Conservation (phyloP, 208 protist genomes). For the Acanthamoeba royreba region DNA sequence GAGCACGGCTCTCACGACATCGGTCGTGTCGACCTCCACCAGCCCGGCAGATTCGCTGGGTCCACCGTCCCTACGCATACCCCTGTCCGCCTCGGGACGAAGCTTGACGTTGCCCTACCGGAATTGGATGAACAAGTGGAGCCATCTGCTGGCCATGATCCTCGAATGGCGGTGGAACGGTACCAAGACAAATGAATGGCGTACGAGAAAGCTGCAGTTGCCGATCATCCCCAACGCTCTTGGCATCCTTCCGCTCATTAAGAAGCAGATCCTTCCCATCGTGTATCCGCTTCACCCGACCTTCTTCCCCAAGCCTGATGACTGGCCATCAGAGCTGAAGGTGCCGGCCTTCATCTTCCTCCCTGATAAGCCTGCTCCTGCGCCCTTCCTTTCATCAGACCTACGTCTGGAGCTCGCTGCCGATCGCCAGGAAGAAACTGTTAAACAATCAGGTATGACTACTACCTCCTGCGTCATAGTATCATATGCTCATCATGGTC, state of each 20-base stretch:
- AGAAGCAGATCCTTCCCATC: background rate
- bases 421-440: background rate
- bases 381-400: background rate
- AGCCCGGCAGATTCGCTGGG: background rate
- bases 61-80: background rate
- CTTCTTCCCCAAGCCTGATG: background rate
- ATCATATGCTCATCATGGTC: background rate
- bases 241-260: background rate
- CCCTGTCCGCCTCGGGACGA: background rate
- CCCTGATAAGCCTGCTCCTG: background rate
- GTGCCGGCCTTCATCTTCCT: background rate
- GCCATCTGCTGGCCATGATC: background rate
- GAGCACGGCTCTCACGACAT: background rate
- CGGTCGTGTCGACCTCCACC: background rate
- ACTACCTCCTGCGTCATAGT: too few relatives aligned
- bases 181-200: background rate
- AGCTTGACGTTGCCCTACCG: background rate
- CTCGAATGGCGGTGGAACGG: background rate
- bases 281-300: background rate
- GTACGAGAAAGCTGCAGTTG: background rate
- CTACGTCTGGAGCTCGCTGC: background rate
- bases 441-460: background rate
- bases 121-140: background rate
- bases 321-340: background rate
- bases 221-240: background rate